Evolutionary conservation across 2,329 filamentous ascomycete genomes (phyloP), one percentile per base, ranked within the genome.

Genomic region (Apiospora koreana): DNA sequence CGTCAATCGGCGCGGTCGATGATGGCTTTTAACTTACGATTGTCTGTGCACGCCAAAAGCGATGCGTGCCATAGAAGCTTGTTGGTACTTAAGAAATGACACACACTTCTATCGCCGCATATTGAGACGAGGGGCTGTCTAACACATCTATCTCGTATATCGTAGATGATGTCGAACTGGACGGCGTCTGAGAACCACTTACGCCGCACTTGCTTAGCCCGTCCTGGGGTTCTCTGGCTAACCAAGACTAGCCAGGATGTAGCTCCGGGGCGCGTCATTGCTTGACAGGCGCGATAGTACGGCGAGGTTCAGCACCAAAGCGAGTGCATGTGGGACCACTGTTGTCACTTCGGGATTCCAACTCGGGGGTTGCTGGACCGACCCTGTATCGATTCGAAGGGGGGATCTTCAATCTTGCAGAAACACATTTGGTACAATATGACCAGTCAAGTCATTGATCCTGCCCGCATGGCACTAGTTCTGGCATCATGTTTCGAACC

Each of bases 401-500:
- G 31, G 31, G 28, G 54, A 38, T 62, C 54, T 28, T 31, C 54
- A 62, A 62, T 62, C 54, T 62, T 38, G 54, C 54, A 62, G 54
- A 62, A 62, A 62, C 54, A 62, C 31, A 9, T 62, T 62, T n/a
- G 54, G 50, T 25, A 35, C 54, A 62, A 62, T 14, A 62, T 62
- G 54, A 62, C 54, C 28, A 23, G 31, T 38, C 54, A 38, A 62
- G 54, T 62, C 54, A 62, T 62, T 62, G 54, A 62, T 23, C 18
- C 54, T 35, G 54, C 54, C 54, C 23, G 54, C 54, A 62, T 62
- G 54, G 12, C 21, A 35, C 50, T 38, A 58, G 50, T n/a, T 35
- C 50, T 35, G 50, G 18, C 50, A 35, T 35, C 21, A 38, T 62
- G 54, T 62, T 62, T 62, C 54, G 54, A 62, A 62, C 18, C 28